Evolutionary conservation across 257 asterid genomes (phyloP), one percentile per base, ranked within the genome.

Genomic region (Gardenia jasminoides): DNA sequence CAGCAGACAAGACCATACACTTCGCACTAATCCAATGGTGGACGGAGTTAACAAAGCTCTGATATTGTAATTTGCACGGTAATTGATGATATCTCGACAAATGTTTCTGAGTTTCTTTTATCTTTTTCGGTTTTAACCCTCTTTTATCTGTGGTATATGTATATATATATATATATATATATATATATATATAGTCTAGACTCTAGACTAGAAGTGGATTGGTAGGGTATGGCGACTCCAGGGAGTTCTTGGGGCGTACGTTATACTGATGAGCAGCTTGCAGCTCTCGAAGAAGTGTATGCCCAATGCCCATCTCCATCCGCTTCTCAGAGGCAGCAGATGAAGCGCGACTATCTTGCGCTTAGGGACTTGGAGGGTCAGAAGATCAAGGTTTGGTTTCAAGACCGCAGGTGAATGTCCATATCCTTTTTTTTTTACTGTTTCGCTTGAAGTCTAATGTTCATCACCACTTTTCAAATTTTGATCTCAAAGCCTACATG

Each of bases 301-400:
- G 79, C 85, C 3, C 78, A 81, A 66, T 86, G 86, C 79, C 44
- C 89, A 28, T 80, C 75, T 75, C 93, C 93, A 12, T 70, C 76
- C 61, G 70, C 77, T 39, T 44, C 65, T 54, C 85, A 79, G 77
- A 81, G 87, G 66, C 84, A 76, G n/a, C 72, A 79, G 62, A 75
- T 90, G 56, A 50, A 79, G 79, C 65, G 15, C 2, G 89, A 85
- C 31, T 67, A 88, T 6, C 83, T 84, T 62, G 31, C 54, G 46
- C 75, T 88, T 62, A 74, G 70, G 39, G 81, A 80, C 62, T 71
- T 88, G 17, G 85, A 86, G 73, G 76, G 26, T 50, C 80, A 68
- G 44, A 88, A 88, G 46, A 87, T 90, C 33, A 87, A 84, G 71
- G 79, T 85, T 54, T 90, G 94, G 94, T 90, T 90, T 85, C 89